Evolutionary conservation across 805 yeast species (phyloP), one percentile per base, ranked within the genome.

Genomic region (Ogataea degrootiae): DNA sequence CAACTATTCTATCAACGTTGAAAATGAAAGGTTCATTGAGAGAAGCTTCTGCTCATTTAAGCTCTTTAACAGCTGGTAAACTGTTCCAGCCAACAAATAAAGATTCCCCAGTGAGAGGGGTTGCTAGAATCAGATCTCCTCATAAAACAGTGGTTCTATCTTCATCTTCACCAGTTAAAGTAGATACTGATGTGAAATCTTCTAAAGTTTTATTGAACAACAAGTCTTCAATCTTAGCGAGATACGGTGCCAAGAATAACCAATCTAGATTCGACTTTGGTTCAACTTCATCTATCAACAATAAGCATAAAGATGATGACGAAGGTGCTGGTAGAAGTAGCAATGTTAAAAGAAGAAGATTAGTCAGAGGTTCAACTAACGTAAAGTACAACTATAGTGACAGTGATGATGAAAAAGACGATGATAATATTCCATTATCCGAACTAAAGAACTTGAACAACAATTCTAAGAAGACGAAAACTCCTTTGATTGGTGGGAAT

Each of bases 341-440:
- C 39, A 39, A 14, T 40, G 37, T 19, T 16, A 56, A 53, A 43
- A 70, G 37, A 57, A 60, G 58, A 51, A 52, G 50, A 36, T 48
- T 55, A 11, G 52, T 50, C 8, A 52, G 56, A 37, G 52, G 74
- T 39, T 38, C 46, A 14, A 22, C 15, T 12, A n/a, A 12, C 1
- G 5, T 17, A 5, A 22, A 36, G 2, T 26, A 37, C 31, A 17
- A 34, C 44, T 55, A 52, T 43, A 63, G 61, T 41, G 54, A 56
- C 41, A 23, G 40, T 38, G 26, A 34, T 9, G 35, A 46, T 37
- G 59, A 68, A 55, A 34, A 17, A 5, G 80, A 82, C 52, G 88
- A 83, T 58, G 68, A 69, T 12, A 81, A 86, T 9, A 26, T 26
- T 26, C 12, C 31, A 50, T 76, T 86, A 19, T 68, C 87, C 36